A percentile compares a stretch with the other conserved stretches of the same genome.
phyloP scores from a whole-genome alignment of 306 rosid species.

The Heteromeles arbutifolia region DNA sequence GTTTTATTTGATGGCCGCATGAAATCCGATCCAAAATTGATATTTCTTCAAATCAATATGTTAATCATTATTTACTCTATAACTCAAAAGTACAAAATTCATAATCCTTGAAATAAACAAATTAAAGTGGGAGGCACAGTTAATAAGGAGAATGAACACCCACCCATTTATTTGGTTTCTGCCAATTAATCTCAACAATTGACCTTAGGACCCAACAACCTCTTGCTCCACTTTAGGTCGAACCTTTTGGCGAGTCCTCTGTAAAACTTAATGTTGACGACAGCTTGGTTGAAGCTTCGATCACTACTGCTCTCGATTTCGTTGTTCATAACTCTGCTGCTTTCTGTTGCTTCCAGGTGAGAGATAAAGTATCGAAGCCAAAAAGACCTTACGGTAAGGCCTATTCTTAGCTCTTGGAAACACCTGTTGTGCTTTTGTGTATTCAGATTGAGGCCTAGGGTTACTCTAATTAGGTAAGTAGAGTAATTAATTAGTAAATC shows the following conservation, averaged over 20 bases:
- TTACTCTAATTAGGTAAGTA: too few species aligned
- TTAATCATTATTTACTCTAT: not conserved
- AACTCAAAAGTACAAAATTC: not conserved
- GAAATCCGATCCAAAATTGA: not conserved
- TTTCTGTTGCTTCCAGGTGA: not conserved
- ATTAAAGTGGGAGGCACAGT: not conserved
- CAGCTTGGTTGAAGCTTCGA: not conserved
- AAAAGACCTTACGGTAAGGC: not conserved
- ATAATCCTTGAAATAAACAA: not conserved
- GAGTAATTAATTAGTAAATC: too few species aligned
- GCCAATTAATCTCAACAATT: not conserved
- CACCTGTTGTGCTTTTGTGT: too few species aligned
- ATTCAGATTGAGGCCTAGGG: too few species aligned
- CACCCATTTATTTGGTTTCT: not conserved
- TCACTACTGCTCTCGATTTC: not conserved
- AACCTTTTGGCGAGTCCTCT: not conserved
- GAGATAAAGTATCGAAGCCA: not conserved
- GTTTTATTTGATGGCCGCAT: not conserved
- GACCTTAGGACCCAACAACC: not conserved
- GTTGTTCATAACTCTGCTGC: not conserved
- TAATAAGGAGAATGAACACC: not conserved
- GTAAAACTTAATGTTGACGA: not conserved
- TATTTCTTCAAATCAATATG: not conserved
- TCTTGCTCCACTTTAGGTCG: not conserved
- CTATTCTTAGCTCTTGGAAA: not conserved